Evolutionary conservation across 1,284 basidiomycete genomes (phyloP).

Genomic region (Irpex rosettiformis): DNA sequence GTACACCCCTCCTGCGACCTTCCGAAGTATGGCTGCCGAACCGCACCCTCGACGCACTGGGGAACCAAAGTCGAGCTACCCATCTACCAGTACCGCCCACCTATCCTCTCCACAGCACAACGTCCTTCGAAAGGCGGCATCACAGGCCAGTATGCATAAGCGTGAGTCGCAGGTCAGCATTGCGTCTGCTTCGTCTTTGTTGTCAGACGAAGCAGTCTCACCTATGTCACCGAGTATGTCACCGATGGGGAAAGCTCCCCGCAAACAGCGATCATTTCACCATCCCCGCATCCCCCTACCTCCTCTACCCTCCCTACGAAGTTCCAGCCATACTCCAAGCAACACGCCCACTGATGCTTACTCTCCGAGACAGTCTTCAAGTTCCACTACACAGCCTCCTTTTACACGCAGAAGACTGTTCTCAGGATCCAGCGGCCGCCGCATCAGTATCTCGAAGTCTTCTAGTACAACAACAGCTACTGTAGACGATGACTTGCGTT

Average conservation of each 20-base stretch:
- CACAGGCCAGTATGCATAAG: constrained; percentile 50
- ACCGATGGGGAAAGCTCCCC: constrained; percentile 21
- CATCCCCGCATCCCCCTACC: constrained; percentile 33
- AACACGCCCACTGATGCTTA: constrained; percentile 14
- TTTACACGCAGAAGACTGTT: constrained; percentile 54
- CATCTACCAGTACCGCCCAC: constrained; percentile 8
- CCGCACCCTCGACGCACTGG: background rate
- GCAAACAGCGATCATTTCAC: constrained; percentile 37
- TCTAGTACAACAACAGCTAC: constrained; percentile 23
- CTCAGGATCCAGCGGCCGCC: constrained; percentile 48
- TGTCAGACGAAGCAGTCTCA: constrained; percentile 16
- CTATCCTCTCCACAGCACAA: constrained; percentile 19
- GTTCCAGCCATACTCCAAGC: constrained; percentile 20
- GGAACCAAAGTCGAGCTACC: background rate
- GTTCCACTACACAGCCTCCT: constrained; percentile 10
- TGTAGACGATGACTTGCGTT: constrained; percentile 50
- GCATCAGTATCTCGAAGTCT: constrained; percentile 46
- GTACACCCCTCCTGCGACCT: constrained; percentile 2
- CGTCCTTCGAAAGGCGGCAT: constrained; percentile 50
- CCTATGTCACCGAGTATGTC: constrained; percentile 4
- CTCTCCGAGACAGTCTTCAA: constrained; percentile 17
- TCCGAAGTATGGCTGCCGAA: background rate
- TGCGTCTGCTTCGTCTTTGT: constrained; percentile 19
- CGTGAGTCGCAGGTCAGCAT: constrained; percentile 22
- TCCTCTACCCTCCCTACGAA: constrained; percentile 28